Conservation (phyloP, 306 rosid genomes). For the Amphicarpaea edgeworthii region DNA sequence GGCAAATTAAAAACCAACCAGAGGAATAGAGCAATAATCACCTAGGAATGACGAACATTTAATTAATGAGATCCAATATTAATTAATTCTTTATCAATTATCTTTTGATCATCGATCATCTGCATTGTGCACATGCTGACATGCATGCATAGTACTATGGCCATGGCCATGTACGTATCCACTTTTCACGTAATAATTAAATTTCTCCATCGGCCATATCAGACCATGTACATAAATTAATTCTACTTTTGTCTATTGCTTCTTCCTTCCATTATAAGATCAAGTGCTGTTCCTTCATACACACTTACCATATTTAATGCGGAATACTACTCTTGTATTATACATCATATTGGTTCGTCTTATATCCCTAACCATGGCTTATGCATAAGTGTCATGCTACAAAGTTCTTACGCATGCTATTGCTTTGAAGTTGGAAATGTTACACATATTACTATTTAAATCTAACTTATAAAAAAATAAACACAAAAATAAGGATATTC, state of each 20-base stretch:
- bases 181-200: slow-evolving; percentile 3
- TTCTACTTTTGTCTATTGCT: slow-evolving; percentile 21
- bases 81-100: background rate
- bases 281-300: too few relatives aligned
- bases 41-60: slow-evolving; percentile 7
- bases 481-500: too few relatives aligned
- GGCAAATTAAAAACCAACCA: slow-evolving; percentile 37
- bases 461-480: too few relatives aligned
- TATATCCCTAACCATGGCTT: too few relatives aligned
- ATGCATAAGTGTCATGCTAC: too few relatives aligned
- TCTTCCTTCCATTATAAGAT: background rate
- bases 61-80: background rate
- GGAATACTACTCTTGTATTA: background rate
- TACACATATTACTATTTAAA: too few relatives aligned
- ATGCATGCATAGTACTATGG: too few relatives aligned
- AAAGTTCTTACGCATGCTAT: too few relatives aligned
- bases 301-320: background rate
- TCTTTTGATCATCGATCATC: background rate
- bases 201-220: slow-evolving; percentile 18
- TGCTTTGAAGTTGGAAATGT: too few relatives aligned
- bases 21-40: background rate
- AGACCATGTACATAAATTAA: slow-evolving; percentile 24
- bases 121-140: background rate
- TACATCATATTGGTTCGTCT: background rate
- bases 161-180: background rate